Evolutionary conservation across 352 stramenopile genomes (phyloP).

Genomic region (Phytopythium montanum): DNA sequence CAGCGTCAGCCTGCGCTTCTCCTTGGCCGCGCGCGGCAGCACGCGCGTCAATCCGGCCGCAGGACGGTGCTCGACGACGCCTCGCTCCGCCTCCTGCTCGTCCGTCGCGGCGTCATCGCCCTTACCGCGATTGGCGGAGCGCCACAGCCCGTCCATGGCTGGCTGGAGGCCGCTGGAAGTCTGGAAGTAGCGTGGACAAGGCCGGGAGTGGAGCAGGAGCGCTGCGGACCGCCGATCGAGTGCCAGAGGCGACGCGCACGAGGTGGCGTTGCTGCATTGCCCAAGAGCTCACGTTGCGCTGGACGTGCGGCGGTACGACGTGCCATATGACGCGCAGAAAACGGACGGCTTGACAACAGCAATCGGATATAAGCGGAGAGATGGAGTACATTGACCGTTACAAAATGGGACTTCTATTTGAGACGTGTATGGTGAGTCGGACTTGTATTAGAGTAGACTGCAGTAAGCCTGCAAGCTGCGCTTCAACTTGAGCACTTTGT

Average conservation of each 20-base stretch:
- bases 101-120: neutral
- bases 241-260: conserved; percentile 1
- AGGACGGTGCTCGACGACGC: neutral
- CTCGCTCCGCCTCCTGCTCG: neutral
- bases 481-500: neutral
- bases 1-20: conserved; percentile 43
- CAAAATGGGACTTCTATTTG: neutral
- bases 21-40: conserved; percentile 20
- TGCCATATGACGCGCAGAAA: neutral
- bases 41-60: conserved; percentile 5
- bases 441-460: too few relatives aligned
- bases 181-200: neutral
- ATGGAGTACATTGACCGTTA: neutral
- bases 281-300: neutral
- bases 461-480: too few relatives aligned
- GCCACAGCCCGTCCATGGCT: conserved; percentile 5
- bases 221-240: neutral
- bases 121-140: conserved; percentile 1
- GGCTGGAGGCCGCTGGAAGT: neutral
- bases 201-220: too few relatives aligned
- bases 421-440: neutral
- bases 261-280: neutral
- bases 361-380: neutral
- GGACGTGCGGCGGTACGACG: conserved; percentile 1
- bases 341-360: neutral